phyloP scores from a whole-genome alignment of 2,329 filamentous ascomycete species.

The Rhynchosporium graminicola region DNA sequence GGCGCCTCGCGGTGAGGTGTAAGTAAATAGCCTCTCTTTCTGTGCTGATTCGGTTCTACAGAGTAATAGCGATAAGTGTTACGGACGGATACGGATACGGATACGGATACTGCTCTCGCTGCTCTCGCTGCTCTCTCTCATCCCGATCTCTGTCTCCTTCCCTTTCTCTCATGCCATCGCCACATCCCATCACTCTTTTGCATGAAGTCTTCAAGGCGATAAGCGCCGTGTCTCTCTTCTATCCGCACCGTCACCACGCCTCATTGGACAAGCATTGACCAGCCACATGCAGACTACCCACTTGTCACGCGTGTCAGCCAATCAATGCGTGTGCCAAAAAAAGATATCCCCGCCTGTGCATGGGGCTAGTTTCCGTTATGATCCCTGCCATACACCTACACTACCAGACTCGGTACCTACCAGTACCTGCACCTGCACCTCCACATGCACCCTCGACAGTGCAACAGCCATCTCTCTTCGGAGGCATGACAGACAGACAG shows the following conservation, averaged over 20 bases:
- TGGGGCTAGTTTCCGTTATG: neutral
- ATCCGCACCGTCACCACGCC: neutral
- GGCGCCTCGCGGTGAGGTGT: too few species aligned
- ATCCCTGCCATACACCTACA: neutral
- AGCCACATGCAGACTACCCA: conserved; percentile 14
- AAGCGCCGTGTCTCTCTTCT: conserved; percentile 13
- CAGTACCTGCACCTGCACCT: too few species aligned
- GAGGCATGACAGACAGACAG: too few species aligned
- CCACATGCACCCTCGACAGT: neutral
- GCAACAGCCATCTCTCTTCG: neutral
- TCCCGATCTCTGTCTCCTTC: neutral
- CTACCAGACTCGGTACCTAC: too few species aligned
- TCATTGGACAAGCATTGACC: conserved; percentile 14
- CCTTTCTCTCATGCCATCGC: neutral
- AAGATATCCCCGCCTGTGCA: conserved; percentile 23
- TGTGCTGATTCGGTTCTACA: neutral
- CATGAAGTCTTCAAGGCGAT: conserved; percentile 12
- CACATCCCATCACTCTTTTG: conserved; percentile 9
- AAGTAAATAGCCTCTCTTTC: neutral
- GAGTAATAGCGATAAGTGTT: conserved; percentile 14
- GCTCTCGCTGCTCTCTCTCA: neutral
- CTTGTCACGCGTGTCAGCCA: conserved; percentile 27
- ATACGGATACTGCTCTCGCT: neutral
- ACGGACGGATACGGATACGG: too few species aligned
- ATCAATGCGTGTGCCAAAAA: conserved; percentile 31